These are phyloP conservation scores for Deinandra increscens DNA, from an alignment of 129 eudicot genomes.

Conservation along the genomic window DNA sequence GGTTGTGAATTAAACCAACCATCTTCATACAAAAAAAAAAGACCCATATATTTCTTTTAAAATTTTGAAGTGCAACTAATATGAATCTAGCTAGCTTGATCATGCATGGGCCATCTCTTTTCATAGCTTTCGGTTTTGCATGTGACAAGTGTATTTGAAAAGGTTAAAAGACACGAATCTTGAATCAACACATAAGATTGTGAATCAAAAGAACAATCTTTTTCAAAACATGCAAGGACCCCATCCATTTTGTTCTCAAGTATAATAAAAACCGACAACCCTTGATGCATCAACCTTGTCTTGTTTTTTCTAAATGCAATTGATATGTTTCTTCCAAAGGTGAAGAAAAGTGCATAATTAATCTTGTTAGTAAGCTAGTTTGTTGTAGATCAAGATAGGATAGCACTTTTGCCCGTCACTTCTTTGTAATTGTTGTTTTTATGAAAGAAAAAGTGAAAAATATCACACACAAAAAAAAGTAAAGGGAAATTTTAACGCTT, in stretches of 20 bases:
- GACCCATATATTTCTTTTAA: neutral
- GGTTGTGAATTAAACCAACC: constrained; percentile 1
- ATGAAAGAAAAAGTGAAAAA: too few species aligned
- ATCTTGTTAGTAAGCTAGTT: neutral
- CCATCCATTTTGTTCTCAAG: neutral
- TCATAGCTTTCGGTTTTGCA: constrained; percentile 1
- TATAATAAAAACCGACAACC: constrained; percentile 12
- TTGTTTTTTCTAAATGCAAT: constrained; percentile 3
- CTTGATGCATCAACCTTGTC: constrained; percentile 1
- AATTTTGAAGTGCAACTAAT: neutral
- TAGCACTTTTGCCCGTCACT: too few species aligned
- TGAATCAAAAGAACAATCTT: constrained; percentile 21
- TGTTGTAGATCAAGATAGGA: neutral
- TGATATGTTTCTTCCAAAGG: constrained; percentile 22
- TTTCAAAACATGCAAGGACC: neutral
- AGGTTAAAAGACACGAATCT: constrained; percentile 14
- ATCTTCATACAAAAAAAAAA: neutral
- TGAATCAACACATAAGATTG: constrained; percentile 15
- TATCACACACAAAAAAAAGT: too few species aligned
- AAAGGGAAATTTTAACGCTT: too few species aligned
- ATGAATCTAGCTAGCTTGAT: too few species aligned
- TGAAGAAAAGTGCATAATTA: neutral
- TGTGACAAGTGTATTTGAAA: constrained; percentile 25
- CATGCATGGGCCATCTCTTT: constrained; percentile 8
- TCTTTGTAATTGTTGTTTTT: too few species aligned